Base-by-base conservation (phyloP, 169 alveolate genomes). In the Plasmodium knowlesi region DNA sequence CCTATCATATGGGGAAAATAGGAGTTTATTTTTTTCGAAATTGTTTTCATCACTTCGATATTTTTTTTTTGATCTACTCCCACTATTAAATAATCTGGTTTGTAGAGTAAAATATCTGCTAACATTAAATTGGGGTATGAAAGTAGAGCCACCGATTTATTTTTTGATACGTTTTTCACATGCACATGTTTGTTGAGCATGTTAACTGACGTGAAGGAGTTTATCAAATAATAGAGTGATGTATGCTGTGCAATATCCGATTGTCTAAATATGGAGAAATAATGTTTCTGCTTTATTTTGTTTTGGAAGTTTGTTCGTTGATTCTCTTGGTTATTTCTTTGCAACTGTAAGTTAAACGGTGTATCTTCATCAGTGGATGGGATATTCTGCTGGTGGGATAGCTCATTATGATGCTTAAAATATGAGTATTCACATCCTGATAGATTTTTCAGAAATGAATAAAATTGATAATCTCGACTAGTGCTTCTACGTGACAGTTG, bases 51-150 rank as follows among this genome's bases (percentile, higher is more conserved):
- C 50, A 88, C 71, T 88, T 88, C 94, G 12, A 46, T 16, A 32
- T 88, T 88, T 76, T 88, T 88, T 34, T 78, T 88, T 88, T 88
- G 94, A 34, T 88, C 94, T 30, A 30, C 50, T 10, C 94, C 94
- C 32, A 88, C 54, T 61, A 88, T 88, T 88, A 88, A 79, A 72
- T 78, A 79, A 6, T 57, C 72, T n/a, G 94, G 94, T 46, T 88
- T 50, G 72, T 88, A 88, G 37, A 88, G 79, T 32, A 88, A 54
- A 78, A 88, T 79, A 79, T 88, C 94, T n/a, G 94, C 53, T 37
- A 88, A 37, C 94, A 88, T 88, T 88, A 88, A 88, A 61, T 80
- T 88, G n/a, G 94, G 94, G 50, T 88, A 88, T 12, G 94, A 88
- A 53, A 88, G 46, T 79, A 88, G 61, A 12, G 94, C 79, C 41